Evolutionary conservation across 345 rosid species (phyloP).

Genomic region (Brassica nigra): DNA sequence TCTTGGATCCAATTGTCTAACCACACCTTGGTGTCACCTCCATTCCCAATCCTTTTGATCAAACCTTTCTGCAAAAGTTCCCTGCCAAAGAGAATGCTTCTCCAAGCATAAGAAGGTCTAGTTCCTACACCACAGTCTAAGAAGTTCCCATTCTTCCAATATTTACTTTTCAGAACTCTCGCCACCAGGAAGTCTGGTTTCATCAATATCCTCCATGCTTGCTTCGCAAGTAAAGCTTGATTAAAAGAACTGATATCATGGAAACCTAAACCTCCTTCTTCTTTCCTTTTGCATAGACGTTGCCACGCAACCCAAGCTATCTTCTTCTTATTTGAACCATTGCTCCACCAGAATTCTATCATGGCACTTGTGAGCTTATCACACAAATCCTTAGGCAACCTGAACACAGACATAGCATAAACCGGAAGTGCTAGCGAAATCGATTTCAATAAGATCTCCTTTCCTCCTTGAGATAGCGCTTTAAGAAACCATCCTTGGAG

Average conservation of each 20-base stretch:
- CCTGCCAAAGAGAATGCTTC: too few relatives aligned
- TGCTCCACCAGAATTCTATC: background rate
- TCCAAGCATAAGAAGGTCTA: too few relatives aligned
- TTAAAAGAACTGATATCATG: background rate
- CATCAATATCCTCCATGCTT: too few relatives aligned
- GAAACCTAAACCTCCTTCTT: fast-evolving
- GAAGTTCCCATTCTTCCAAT: too few relatives aligned
- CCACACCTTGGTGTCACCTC: background rate
- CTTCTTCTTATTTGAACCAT: fast-evolving
- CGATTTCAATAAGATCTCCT: background rate
- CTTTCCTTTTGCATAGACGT: background rate
- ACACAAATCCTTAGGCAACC: fast-evolving
- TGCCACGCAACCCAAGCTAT: background rate
- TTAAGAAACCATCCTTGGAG: background rate
- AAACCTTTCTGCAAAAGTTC: background rate
- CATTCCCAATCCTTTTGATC: background rate
- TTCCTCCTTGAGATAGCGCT: background rate
- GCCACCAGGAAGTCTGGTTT: too few relatives aligned
- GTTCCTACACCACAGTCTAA: too few relatives aligned
- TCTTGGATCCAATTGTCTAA: background rate
- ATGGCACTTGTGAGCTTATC: background rate
- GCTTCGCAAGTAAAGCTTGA: too few relatives aligned
- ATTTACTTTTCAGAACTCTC: too few relatives aligned
- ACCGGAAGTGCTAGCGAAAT: background rate
- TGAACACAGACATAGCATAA: background rate